phyloP scores from a whole-genome alignment of 257 asterid genomes.

The Petrea volubilis region DNA sequence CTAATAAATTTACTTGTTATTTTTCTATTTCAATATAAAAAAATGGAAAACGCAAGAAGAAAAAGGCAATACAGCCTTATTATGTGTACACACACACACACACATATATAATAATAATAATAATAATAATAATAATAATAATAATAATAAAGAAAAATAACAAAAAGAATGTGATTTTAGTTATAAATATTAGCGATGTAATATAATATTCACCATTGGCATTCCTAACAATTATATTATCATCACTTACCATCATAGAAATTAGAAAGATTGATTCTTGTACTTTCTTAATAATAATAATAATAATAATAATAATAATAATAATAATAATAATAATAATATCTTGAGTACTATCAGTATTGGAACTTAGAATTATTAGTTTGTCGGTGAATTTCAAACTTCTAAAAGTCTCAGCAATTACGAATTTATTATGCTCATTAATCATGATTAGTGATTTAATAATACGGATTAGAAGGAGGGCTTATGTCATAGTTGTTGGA shows the following conservation, averaged over 20 bases:
- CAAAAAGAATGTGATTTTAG: too few species aligned
- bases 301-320: too few species aligned
- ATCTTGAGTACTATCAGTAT: not conserved
- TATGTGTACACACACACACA: too few species aligned
- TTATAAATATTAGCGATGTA: too few species aligned
- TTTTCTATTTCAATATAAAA: too few species aligned
- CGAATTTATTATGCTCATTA: not conserved
- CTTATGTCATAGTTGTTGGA: constrained; percentile 42
- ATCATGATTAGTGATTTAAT: constrained; percentile 24
- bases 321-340: not conserved
- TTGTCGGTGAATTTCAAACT: constrained; percentile 22
- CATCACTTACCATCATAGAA: not conserved
- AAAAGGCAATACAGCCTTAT: too few species aligned
- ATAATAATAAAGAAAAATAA: too few species aligned
- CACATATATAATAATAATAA: too few species aligned
- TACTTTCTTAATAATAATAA: not conserved
- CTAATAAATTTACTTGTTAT: too few species aligned
- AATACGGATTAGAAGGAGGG: constrained; percentile 8
- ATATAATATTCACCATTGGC: too few species aligned
- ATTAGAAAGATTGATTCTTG: not conserved
- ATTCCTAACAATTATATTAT: not conserved
- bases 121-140: too few species aligned
- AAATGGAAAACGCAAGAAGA: too few species aligned
- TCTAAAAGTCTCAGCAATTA: not conserved
- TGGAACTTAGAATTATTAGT: not conserved